Evolutionary conservation across 1,284 basidiomycete species (phyloP).

Genomic region (Ceratobasidium sp.): DNA sequence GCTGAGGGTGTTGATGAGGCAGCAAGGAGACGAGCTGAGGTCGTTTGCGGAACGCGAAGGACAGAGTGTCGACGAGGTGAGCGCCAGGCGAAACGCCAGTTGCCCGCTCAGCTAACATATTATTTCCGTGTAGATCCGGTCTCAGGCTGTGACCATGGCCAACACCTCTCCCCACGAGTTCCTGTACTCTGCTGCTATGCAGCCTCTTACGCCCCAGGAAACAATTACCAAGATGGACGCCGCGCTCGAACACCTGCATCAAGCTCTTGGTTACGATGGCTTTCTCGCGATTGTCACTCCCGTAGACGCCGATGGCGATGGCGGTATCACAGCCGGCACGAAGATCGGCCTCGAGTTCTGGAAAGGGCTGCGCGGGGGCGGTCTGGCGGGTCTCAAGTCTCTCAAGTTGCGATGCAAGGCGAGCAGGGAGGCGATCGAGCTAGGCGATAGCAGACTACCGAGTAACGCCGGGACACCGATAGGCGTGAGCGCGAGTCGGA

Average conservation of each 20-base stretch:
- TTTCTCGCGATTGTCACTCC: conserved; percentile 43
- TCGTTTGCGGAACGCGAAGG: conserved; percentile 43
- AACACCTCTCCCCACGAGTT: conserved; percentile 39
- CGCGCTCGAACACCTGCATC: conserved; percentile 39
- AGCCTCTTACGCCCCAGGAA: conserved; percentile 22
- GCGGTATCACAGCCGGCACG: conserved; percentile 44
- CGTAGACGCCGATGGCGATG: conserved; percentile 42
- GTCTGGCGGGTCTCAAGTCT: conserved; percentile 41
- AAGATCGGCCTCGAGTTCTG: conserved; percentile 45
- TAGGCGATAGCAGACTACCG: neutral
- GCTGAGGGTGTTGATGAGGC: conserved; percentile 23
- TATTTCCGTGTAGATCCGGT: conserved; percentile 36
- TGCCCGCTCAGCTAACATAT: neutral
- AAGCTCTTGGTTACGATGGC: conserved; percentile 38
- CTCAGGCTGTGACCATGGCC: conserved; percentile 30
- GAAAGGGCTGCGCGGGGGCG: conserved; percentile 43
- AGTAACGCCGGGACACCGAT: neutral
- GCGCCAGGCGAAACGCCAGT: neutral
- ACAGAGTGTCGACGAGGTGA: conserved; percentile 39
- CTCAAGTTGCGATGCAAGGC: conserved; percentile 43
- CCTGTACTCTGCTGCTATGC: conserved; percentile 29
- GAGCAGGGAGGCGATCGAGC: conserved; percentile 16
- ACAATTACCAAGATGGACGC: conserved; percentile 40
- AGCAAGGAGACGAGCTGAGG: conserved; percentile 39
- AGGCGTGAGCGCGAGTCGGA: conserved; percentile 24